Percentiles rank a stretch among this genome's conserved stretches.
Conservation (phyloP, 2,329 filamentous ascomycete species). For the Claviceps capensis region DNA sequence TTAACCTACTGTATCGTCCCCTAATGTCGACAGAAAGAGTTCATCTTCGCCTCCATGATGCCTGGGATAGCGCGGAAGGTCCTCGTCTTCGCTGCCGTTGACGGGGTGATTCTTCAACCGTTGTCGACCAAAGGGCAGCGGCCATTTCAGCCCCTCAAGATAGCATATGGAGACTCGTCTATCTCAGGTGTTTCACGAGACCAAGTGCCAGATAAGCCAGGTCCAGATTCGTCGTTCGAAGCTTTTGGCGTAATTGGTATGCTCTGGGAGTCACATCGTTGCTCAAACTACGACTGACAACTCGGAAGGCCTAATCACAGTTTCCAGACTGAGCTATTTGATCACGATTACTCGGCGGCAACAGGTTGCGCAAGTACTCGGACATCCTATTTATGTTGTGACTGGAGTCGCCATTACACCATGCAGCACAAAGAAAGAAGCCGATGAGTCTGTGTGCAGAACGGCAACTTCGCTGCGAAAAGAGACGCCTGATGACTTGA, state of each 20-base stretch:
- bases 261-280: constrained; percentile 7
- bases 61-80: constrained; percentile 67
- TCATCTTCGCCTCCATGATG: constrained; percentile 36
- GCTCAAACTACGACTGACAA: constrained; percentile 4
- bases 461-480: constrained; percentile 34
- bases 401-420: constrained; percentile 88
- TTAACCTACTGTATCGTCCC: neutral
- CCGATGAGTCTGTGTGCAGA: constrained; percentile 54
- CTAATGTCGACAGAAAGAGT: neutral
- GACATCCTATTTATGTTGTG: constrained; percentile 71
- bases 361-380: constrained; percentile 77
- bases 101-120: constrained; percentile 72
- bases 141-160: constrained; percentile 43
- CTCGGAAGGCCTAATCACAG: constrained; percentile 62
- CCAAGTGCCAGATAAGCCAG: constrained; percentile 28
- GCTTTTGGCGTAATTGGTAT: constrained; percentile 46
- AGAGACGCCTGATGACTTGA: constrained; percentile 24
- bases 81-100: constrained; percentile 64
- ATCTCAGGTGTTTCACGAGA: constrained; percentile 32
- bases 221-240: constrained; percentile 38
- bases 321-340: constrained; percentile 71
- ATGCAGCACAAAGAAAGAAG: constrained; percentile 61
- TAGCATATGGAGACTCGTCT: constrained; percentile 53
- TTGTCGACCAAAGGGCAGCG: constrained; percentile 46
- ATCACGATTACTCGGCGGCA: constrained; percentile 76